Percentiles rank a stretch among this genome's conserved stretches.
Conservation (phyloP, 1,139 yeast species). For the Geotrichum europaeum region DNA sequence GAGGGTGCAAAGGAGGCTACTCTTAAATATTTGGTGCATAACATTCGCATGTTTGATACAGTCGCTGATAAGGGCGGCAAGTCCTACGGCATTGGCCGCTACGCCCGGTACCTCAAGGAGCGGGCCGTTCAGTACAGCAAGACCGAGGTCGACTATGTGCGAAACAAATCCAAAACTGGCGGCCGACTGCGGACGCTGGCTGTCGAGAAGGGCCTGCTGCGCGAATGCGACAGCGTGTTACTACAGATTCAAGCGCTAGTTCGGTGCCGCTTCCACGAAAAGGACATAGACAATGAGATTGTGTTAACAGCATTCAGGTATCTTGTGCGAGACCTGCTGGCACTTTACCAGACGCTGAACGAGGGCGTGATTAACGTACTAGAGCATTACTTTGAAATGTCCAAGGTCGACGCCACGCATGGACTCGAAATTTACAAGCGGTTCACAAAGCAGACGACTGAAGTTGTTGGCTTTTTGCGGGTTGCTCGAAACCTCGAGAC, state of each 20-base stretch:
- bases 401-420: constrained; percentile 75
- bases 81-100: constrained; percentile 57
- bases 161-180: constrained; percentile 45
- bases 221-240: constrained; percentile 83
- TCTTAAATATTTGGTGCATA: constrained; percentile 56
- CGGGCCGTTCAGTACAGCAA: constrained; percentile 66
- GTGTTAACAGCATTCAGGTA: constrained; percentile 78
- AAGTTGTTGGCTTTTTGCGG: constrained; percentile 79
- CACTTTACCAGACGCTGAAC: constrained; percentile 80
- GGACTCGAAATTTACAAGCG: constrained; percentile 77
- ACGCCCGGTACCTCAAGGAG: constrained; percentile 62
- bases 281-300: constrained; percentile 72
- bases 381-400: constrained; percentile 92
- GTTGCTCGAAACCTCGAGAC: constrained; percentile 84
- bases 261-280: constrained; percentile 65
- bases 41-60: constrained; percentile 54
- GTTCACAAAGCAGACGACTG: constrained; percentile 80
- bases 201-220: constrained; percentile 73
- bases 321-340: constrained; percentile 77
- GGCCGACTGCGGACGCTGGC: constrained; percentile 59
- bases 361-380: constrained; percentile 91
- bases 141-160: constrained; percentile 69
- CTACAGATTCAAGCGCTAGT: constrained; percentile 70
- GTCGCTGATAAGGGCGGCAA: constrained; percentile 42
- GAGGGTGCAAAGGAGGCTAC: constrained; percentile 76